A percentile compares a stretch with the other conserved stretches of the same genome.
These are phyloP conservation scores for Cercospora zeina DNA, from an alignment of 2,329 filamentous ascomycete genomes.

Conservation along the genomic window DNA sequence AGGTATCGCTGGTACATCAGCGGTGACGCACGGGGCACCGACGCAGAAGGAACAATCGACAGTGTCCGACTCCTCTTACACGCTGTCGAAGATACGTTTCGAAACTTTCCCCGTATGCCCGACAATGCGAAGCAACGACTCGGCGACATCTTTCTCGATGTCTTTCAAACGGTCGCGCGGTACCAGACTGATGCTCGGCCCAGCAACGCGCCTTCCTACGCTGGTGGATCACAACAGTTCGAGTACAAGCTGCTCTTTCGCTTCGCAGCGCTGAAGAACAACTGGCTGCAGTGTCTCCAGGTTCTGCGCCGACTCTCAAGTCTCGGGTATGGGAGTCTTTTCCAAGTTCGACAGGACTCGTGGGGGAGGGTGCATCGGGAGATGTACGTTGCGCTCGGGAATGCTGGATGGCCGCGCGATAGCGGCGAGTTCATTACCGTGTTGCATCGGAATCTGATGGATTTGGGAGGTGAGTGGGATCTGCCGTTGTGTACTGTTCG, in stretches of 20 bases:
- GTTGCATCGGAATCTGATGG: conserved; percentile 10
- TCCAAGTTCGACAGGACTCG: neutral
- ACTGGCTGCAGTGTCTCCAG: conserved; percentile 24
- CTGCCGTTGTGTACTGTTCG: neutral
- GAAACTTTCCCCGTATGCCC: conserved; percentile 11
- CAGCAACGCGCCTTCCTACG: conserved; percentile 16
- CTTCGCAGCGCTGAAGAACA: conserved; percentile 19
- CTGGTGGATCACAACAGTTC: conserved; percentile 22
- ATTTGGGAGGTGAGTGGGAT: conserved; percentile 15
- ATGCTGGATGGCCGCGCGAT: neutral
- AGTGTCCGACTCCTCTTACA: conserved; percentile 19
- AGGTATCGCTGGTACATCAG: conserved; percentile 4
- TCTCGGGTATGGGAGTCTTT: neutral
- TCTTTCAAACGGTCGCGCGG: conserved; percentile 2
- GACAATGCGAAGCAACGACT: conserved; percentile 9
- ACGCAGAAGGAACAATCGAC: conserved; percentile 21
- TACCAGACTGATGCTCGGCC: conserved; percentile 1
- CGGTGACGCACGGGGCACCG: conserved; percentile 3
- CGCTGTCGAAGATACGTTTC: conserved; percentile 20
- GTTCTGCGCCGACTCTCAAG: conserved; percentile 15
- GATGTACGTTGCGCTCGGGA: neutral
- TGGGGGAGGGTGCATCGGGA: neutral
- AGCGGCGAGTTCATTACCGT: conserved; percentile 4
- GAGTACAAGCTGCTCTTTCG: conserved; percentile 26
- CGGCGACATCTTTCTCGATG: conserved; percentile 11